Conservation (phyloP, 2,329 filamentous ascomycete genomes). For the Aspergillus tamarii region DNA sequence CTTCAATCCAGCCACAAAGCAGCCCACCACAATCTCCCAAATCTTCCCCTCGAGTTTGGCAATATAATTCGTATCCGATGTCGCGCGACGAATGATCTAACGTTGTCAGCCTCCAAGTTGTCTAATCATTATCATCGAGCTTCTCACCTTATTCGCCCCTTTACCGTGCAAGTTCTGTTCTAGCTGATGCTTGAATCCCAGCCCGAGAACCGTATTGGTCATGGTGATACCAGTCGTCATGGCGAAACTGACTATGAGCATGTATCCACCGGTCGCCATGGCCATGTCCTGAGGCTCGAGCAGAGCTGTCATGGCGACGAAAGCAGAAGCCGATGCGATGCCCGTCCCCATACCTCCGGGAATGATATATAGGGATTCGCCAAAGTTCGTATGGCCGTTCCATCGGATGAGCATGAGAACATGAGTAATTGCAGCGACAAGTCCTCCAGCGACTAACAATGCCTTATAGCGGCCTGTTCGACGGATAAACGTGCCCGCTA, state of each 20-base stretch:
- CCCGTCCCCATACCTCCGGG: slow-evolving; percentile 59
- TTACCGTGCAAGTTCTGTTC: slow-evolving; percentile 33
- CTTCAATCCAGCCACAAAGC: slow-evolving; percentile 32
- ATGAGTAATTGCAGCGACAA: slow-evolving; percentile 57
- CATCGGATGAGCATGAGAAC: slow-evolving; percentile 58
- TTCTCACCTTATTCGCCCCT: slow-evolving; percentile 25
- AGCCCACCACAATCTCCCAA: slow-evolving; percentile 31
- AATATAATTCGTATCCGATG: slow-evolving; percentile 47
- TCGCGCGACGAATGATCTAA: slow-evolving; percentile 48
- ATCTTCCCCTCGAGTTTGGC: slow-evolving; percentile 29
- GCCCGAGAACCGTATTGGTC: slow-evolving; percentile 42
- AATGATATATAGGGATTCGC: slow-evolving; percentile 63
- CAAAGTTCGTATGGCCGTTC: slow-evolving; percentile 61
- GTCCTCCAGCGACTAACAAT: slow-evolving; percentile 55
- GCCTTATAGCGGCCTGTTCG: slow-evolving; percentile 63
- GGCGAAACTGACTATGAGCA: slow-evolving; percentile 50
- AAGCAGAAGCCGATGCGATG: slow-evolving; percentile 49
- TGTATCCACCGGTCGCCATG: slow-evolving; percentile 54
- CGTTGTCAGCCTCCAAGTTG: slow-evolving; percentile 7
- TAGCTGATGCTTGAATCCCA: slow-evolving; percentile 38
- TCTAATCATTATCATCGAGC: neutral
- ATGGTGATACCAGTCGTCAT: slow-evolving; percentile 44
- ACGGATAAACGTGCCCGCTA: slow-evolving; percentile 62
- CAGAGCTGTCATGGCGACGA: slow-evolving; percentile 54
- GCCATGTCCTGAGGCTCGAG: slow-evolving; percentile 52